Conservation (phyloP, 2,329 filamentous ascomycete species). For the Fusarium sp. region DNA sequence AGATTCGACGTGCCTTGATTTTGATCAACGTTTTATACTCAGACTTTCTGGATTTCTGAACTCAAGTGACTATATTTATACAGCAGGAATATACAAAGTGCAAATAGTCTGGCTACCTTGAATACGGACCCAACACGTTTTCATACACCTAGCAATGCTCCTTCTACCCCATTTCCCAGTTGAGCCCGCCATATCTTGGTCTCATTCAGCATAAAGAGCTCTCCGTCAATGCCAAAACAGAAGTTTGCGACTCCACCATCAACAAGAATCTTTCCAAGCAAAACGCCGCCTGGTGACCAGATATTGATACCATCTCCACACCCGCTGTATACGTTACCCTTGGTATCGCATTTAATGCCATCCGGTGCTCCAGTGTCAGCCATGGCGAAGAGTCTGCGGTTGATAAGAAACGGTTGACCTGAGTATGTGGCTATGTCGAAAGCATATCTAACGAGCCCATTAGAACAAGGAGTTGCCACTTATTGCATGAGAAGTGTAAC, state of each 20-base stretch:
- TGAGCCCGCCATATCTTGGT: slow-evolving; percentile 54
- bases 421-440: slow-evolving; percentile 48
- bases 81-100: too few relatives aligned
- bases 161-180: slow-evolving; percentile 25
- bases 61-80: too few relatives aligned
- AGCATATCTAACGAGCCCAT: slow-evolving; percentile 45
- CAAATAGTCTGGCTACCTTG: too few relatives aligned
- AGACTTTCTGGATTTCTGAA: too few relatives aligned
- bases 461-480: neutral
- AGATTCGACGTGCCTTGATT: too few relatives aligned
- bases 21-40: too few relatives aligned
- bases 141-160: slow-evolving; percentile 30
- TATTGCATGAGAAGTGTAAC: neutral
- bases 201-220: slow-evolving; percentile 62
- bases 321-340: slow-evolving; percentile 62
- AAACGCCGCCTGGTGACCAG: slow-evolving; percentile 58
- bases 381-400: slow-evolving; percentile 63
- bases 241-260: slow-evolving; percentile 59
- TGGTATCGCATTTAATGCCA: slow-evolving; percentile 59
- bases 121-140: too few relatives aligned
- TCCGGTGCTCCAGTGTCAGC: slow-evolving; percentile 59
- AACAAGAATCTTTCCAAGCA: slow-evolving; percentile 59
- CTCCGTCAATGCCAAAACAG: slow-evolving; percentile 57
- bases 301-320: slow-evolving; percentile 62
- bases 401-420: slow-evolving; percentile 55